These are phyloP conservation scores for Berberis thunbergii DNA, from an alignment of 164 flowering plant genomes.

Conservation along the genomic window DNA sequence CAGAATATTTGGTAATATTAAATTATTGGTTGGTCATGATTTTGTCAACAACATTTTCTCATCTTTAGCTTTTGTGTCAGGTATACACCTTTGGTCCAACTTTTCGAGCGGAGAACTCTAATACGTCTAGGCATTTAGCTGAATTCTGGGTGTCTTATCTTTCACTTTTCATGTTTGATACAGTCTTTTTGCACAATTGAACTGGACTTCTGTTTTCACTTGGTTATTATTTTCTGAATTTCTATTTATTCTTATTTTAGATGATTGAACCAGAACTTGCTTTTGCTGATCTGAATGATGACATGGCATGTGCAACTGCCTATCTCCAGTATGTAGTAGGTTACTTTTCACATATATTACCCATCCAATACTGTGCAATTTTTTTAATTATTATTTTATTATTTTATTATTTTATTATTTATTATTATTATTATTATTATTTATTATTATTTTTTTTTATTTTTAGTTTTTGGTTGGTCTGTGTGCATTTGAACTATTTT, in stretches of 20 bases:
- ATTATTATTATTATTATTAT: background rate
- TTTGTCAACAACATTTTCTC: background rate
- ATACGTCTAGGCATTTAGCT: slow-evolving; percentile 94
- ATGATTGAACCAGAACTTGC: slow-evolving; percentile 99
- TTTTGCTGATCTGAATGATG: slow-evolving; percentile 91
- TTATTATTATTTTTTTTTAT: background rate
- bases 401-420: background rate
- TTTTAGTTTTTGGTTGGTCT: no score
- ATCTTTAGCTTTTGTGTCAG: slow-evolving; percentile 28
- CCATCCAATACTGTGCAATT: background rate
- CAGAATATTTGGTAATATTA: background rate
- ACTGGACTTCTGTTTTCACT: background rate
- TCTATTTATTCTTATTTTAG: slow-evolving; percentile 25
- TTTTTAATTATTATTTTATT: background rate
- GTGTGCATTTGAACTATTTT: background rate
- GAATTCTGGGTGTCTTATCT: slow-evolving; percentile 78
- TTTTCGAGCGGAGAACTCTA: slow-evolving; percentile 97
- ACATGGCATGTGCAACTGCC: slow-evolving; percentile 99
- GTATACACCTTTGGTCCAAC: slow-evolving; percentile 99
- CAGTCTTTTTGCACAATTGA: background rate
- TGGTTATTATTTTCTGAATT: background rate
- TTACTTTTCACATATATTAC: slow-evolving; percentile 38
- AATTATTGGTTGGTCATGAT: slow-evolving; percentile 1
- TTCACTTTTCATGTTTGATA: background rate
- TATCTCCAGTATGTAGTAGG: slow-evolving; percentile 99